Evolutionary conservation across 1,139 yeast genomes (phyloP).

Genomic region (Torulaspora globosa): DNA sequence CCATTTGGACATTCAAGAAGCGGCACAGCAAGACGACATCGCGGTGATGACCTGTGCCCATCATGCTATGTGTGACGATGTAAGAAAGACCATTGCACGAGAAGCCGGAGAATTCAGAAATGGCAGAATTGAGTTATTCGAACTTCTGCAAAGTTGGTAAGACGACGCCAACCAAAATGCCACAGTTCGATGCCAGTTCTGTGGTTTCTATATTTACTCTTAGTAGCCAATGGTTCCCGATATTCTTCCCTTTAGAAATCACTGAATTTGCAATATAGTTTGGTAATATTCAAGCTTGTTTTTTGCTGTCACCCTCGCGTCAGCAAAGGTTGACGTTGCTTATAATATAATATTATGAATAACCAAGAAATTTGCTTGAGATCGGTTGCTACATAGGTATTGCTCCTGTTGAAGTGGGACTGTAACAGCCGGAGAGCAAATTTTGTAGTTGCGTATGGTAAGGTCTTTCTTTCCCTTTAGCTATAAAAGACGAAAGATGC

Average conservation of each 20-base stretch:
- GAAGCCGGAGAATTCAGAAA: slow-evolving; percentile 18
- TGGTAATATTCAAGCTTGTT: not conserved
- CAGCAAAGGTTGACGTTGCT: not conserved
- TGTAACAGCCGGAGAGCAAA: not conserved
- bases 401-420: not conserved
- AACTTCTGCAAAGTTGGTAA: slow-evolving; percentile 23
- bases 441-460: not conserved
- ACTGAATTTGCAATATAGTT: not conserved
- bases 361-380: not conserved
- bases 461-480: not conserved
- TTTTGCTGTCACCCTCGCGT: not conserved
- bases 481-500: not conserved
- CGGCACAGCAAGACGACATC: slow-evolving; percentile 37
- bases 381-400: not conserved
- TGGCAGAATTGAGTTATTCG: slow-evolving; percentile 23
- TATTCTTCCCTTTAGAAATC: not conserved
- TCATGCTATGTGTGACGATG: slow-evolving; percentile 49
- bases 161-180: not conserved
- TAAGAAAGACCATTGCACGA: slow-evolving; percentile 38
- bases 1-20: slow-evolving; percentile 39
- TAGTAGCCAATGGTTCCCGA: not conserved
- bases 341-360: not conserved
- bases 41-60: slow-evolving; percentile 49
- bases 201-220: not conserved
- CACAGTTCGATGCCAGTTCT: not conserved